These are phyloP conservation scores for Nothophoma quercina DNA, from an alignment of 2,329 filamentous ascomycete species.

Conservation along the genomic window DNA sequence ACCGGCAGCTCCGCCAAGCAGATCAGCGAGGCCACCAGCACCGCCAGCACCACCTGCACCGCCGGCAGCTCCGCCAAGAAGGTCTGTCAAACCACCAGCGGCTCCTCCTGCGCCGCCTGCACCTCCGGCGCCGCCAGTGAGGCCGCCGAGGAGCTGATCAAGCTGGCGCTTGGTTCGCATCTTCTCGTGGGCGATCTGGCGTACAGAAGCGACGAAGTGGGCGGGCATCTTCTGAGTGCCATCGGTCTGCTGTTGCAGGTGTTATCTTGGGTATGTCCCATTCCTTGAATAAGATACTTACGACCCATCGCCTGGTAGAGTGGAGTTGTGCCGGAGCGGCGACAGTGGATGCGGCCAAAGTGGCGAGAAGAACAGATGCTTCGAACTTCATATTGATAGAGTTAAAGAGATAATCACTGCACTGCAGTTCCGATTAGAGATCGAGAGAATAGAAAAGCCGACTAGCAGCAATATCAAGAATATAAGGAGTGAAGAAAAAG, in stretches of 20 bases:
- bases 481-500: constrained; percentile 21
- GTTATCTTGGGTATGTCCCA: constrained; percentile 5
- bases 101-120: constrained; percentile 17
- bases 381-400: constrained; percentile 40
- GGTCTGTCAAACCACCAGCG: constrained; percentile 16
- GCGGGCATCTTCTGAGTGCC: constrained; percentile 31
- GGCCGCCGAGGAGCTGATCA: constrained; percentile 31
- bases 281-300: constrained; percentile 17
- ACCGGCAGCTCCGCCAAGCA: background rate
- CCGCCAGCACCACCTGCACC: constrained; percentile 17
- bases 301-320: constrained; percentile 35
- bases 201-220: constrained; percentile 32
- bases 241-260: constrained; percentile 22
- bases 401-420: constrained; percentile 25
- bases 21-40: constrained; percentile 9
- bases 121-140: constrained; percentile 23
- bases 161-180: constrained; percentile 36
- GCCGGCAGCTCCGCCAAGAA: constrained; percentile 21
- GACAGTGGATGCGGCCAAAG: constrained; percentile 34
- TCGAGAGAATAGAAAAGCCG: constrained; percentile 25
- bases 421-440: constrained; percentile 34
- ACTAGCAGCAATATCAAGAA: constrained; percentile 38
- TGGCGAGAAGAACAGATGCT: constrained; percentile 34
- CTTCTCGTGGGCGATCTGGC: constrained; percentile 32
- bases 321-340: constrained; percentile 36